A percentile compares a stretch with the other conserved stretches of the same genome.
Evolutionary conservation across 2,329 filamentous ascomycete species (phyloP).

Genomic region (Cladosporium sp.): DNA sequence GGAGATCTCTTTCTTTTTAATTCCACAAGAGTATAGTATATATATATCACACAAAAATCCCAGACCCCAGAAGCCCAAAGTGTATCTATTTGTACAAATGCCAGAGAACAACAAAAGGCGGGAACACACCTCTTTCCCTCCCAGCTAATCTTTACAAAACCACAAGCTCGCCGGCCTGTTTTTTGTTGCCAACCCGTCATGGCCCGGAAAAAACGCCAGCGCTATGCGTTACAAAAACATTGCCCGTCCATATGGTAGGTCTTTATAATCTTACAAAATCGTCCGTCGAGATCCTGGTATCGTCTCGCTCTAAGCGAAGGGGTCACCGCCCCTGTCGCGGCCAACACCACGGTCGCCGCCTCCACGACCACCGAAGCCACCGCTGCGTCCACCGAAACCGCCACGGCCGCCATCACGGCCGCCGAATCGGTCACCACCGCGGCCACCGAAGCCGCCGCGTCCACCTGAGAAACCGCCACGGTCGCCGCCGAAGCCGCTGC

Average conservation of each 20-base stretch:
- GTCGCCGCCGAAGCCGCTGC: neutral
- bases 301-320: conserved; percentile 3
- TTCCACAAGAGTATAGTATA: neutral
- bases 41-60: neutral
- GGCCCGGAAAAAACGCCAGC: conserved; percentile 10
- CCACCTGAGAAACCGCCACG: conserved; percentile 8
- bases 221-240: conserved; percentile 3
- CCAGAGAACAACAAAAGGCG: neutral
- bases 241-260: neutral
- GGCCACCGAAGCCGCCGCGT: conserved; percentile 13
- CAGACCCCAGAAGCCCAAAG: neutral
- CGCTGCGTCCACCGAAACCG: neutral
- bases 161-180: conserved; percentile 5
- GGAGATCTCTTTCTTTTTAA: neutral
- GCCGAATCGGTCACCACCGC: conserved; percentile 12
- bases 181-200: neutral
- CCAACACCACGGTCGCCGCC: conserved; percentile 4
- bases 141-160: neutral
- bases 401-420: neutral
- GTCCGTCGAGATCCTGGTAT: neutral
- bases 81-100: neutral
- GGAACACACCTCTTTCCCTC: neutral
- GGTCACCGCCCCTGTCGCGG: conserved; percentile 2
- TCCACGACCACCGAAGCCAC: neutral
- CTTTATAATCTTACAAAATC: neutral